phyloP scores from a whole-genome alignment of 352 stramenopile genomes.

The Pythium scleroteichum region DNA sequence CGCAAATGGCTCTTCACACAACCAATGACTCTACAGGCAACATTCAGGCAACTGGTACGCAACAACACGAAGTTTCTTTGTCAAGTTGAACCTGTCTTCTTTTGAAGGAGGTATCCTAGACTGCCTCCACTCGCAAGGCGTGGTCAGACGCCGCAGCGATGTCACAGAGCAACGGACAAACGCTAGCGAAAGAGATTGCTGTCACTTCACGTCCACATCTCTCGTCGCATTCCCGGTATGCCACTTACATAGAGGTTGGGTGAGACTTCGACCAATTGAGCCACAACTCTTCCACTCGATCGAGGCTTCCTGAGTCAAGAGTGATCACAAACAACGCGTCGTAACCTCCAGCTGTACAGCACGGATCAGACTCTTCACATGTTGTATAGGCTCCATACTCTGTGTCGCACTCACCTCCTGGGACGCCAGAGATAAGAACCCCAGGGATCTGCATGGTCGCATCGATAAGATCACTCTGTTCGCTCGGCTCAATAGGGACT shows the following conservation, averaged over 20 bases:
- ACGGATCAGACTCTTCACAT: not conserved
- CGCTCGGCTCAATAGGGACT: conserved; percentile 92
- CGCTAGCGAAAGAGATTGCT: conserved; percentile 33
- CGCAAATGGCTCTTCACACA: conserved; percentile 21
- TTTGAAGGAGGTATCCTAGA: too few species aligned
- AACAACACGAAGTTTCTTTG: too few species aligned
- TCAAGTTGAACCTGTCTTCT: not conserved
- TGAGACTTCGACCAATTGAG: conserved; percentile 53
- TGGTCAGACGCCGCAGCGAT: conserved; percentile 8
- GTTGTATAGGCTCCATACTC: too few species aligned
- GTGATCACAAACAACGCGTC: conserved; percentile 95
- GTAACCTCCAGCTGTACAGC: conserved; percentile 88
- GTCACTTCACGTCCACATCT: not conserved
- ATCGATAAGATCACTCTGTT: conserved; percentile 92
- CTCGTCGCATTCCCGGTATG: not conserved
- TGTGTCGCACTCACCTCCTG: conserved; percentile 63
- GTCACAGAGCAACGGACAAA: conserved; percentile 73
- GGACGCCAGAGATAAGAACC: conserved; percentile 93
- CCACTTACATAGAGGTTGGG: conserved; percentile 45
- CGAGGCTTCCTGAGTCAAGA: conserved; percentile 57
- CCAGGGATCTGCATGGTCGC: conserved; percentile 92
- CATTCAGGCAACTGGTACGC: not conserved
- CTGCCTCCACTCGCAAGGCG: conserved; percentile 7
- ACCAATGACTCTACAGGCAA: conserved; percentile 20
- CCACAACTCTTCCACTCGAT: conserved; percentile 78